Base-by-base conservation (phyloP, 176 grass and related monocot species). In the Phragmites australis region DNA sequence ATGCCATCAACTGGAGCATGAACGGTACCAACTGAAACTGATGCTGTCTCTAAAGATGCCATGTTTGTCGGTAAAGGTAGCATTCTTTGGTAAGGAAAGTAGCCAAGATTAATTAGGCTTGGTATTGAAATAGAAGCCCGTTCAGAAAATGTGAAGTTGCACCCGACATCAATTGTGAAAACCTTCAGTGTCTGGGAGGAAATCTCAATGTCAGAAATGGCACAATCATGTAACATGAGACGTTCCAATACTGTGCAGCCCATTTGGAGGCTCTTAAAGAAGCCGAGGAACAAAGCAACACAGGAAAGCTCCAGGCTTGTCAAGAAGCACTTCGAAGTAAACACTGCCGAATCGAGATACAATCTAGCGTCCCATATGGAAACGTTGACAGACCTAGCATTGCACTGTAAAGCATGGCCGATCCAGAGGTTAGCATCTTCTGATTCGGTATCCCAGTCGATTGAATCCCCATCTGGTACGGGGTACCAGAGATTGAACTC, bases 21-120 rank as follows among this genome's bases (percentile, higher is more conserved):
- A 39, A 0, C 3, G 9, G 0, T 1, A 10, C 0, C 17, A 44
- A 79, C 2, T 58, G 25, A 17, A 23, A 87, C 6, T 13, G 45
- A 69, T 14, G 70, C 70, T n/a, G 41, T 81, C 70, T 15, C 8
- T 49, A 87, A 43, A 1, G 60, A 86, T 16, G 15, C 30, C 50
- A 81, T 59, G 50, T 75, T 81, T 3, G 58, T 27, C 16, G 75
- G 27, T 50, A 18, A 57, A 12, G 84, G 84, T 39, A n/a, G n/a
- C n/a, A 86, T 8, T 25, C 10, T 59, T 0, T 0, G 3, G 0
- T 0, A 0, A 74, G 2, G 2, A 49, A 27, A 17, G 10, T 60
- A 53, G 3, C 6, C 0, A 27, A 87, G 8, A 81, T 15, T 8
- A 12, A 57, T 42, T 22, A 81, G 42, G 26, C 30, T 81, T 43